Conservation (phyloP, 441 rosid species). For the Viola pubescens region DNA sequence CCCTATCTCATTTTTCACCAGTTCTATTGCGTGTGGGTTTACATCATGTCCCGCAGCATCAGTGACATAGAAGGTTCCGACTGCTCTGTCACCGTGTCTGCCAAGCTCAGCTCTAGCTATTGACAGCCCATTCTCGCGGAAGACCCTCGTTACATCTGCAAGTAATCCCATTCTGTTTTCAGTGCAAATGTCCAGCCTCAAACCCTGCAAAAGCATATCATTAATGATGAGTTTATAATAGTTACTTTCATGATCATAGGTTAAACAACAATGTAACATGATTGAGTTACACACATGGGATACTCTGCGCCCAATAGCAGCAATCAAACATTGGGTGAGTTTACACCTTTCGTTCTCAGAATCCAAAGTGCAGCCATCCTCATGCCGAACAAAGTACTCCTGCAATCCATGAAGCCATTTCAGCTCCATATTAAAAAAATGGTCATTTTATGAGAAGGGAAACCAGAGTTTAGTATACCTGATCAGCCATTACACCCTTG, state of each 20-base stretch:
- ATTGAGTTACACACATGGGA: conserved; percentile 32
- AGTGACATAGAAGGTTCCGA: conserved; percentile 57
- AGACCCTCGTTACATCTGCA: conserved; percentile 48
- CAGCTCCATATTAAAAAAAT: background rate
- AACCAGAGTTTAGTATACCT: conserved; percentile 28
- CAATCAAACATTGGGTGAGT: conserved; percentile 58
- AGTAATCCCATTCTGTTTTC: conserved; percentile 52
- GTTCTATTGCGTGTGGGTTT: conserved; percentile 29
- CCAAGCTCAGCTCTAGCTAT: conserved; percentile 56
- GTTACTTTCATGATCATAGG: background rate
- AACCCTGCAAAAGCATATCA: conserved; percentile 33
- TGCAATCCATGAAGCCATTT: conserved; percentile 20
- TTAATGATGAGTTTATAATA: background rate
- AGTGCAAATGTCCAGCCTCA: conserved; percentile 50
- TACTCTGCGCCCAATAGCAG: conserved; percentile 63
- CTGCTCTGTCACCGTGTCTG: conserved; percentile 39
- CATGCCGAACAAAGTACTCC: conserved; percentile 78
- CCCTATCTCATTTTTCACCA: conserved; percentile 50
- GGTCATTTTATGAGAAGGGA: background rate
- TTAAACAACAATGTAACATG: background rate
- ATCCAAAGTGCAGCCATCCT: conserved; percentile 58
- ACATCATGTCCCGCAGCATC: conserved; percentile 56
- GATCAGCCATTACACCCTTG: conserved; percentile 54
- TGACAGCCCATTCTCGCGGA: conserved; percentile 68
- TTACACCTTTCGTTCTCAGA: conserved; percentile 45